Evolutionary conservation across 306 rosid genomes (phyloP).

Genomic region (Lathyrus oleraceus): DNA sequence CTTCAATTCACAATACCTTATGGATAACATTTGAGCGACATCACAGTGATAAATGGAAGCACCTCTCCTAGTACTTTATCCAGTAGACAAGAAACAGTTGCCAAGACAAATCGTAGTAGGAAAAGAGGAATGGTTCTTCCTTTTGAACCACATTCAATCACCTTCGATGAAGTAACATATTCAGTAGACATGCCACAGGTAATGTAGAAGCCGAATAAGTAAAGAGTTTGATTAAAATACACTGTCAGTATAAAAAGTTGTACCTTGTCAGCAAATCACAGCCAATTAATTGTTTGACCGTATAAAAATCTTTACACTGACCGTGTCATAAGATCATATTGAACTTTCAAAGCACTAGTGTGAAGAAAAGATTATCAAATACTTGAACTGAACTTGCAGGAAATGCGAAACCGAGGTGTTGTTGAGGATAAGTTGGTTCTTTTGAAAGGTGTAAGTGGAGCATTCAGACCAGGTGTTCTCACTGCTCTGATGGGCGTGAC

Average conservation of each 20-base stretch:
- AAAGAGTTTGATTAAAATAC: neutral
- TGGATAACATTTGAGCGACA: slow-evolving; percentile 16
- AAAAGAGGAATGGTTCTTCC: slow-evolving; percentile 67
- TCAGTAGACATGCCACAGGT: slow-evolving; percentile 70
- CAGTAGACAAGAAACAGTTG: slow-evolving; percentile 11
- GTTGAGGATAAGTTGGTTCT: slow-evolving; percentile 69
- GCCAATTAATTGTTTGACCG: neutral
- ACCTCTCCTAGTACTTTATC: slow-evolving; percentile 5
- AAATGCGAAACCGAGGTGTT: slow-evolving; percentile 64
- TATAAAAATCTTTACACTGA: neutral
- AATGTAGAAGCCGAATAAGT: neutral
- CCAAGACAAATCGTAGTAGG: slow-evolving; percentile 27
- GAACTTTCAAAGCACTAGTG: slow-evolving; percentile 18
- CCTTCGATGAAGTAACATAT: slow-evolving; percentile 53
- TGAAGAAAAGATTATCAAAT: neutral
- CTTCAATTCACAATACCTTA: slow-evolving; percentile 18
- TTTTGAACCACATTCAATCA: slow-evolving; percentile 54
- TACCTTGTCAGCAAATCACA: neutral
- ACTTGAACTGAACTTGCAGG: slow-evolving; percentile 43
- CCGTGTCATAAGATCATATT: neutral
- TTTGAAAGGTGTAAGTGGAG: slow-evolving; percentile 75
- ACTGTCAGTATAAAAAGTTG: neutral
- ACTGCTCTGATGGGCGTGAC: slow-evolving; percentile 95
- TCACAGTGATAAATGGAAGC: slow-evolving; percentile 37
- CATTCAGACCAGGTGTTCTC: slow-evolving; percentile 88